Evolutionary conservation across 2,329 filamentous ascomycete species (phyloP), one percentile per base, ranked within the genome.

Genomic region (Atkinsonella texensis): DNA sequence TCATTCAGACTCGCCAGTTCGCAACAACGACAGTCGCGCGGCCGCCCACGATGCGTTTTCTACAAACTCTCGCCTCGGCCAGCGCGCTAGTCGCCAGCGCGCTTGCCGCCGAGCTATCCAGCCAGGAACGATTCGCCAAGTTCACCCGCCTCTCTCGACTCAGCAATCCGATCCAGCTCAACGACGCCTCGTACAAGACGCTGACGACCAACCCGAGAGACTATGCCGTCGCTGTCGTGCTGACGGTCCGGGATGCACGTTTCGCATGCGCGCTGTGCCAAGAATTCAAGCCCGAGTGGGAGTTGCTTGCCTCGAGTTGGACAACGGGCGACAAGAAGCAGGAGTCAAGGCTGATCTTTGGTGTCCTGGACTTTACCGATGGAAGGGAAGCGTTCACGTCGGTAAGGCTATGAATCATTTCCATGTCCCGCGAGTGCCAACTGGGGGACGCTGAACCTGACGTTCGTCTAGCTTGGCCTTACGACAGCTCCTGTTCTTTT

Each of bases 241-340:
- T 98, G 57, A 98, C 93, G 1, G 93, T 93, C 39, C 71, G 90
- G 62, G 90, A 95, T 58, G 63, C 82, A 33, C 81, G 88, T 53
- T 96, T 87, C 65, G 87, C 86, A 54, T 98, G 93, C 67, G 74
- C 83, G 58, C 74, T 97, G 47, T 98, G 93, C 68, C 79, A 82
- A 49, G 88, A 95, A 50, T 95, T 98, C 68, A 87, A 95, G 67
- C 85, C 90, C 1, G 93, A 98, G 70, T 98, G 89, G 86, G 87
- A 94, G 51, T 69, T 97, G 50, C 71, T 98, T 51, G 81, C 80
- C 50, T 87, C 82, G 68, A 93, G 87, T 70, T 98, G 93, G 93
- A 76, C 76, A 55, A 89, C 86, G 67, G 89, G 87, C 8, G 87
- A 95, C 68, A 88, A 85, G 72, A 73, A 80, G 53, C 84, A 76